A percentile compares a stretch with the other conserved stretches of the same genome.
These are phyloP conservation scores for Aspergillus kassunensis DNA, from an alignment of 495 filamentous ascomycete genomes.

Conservation along the genomic window DNA sequence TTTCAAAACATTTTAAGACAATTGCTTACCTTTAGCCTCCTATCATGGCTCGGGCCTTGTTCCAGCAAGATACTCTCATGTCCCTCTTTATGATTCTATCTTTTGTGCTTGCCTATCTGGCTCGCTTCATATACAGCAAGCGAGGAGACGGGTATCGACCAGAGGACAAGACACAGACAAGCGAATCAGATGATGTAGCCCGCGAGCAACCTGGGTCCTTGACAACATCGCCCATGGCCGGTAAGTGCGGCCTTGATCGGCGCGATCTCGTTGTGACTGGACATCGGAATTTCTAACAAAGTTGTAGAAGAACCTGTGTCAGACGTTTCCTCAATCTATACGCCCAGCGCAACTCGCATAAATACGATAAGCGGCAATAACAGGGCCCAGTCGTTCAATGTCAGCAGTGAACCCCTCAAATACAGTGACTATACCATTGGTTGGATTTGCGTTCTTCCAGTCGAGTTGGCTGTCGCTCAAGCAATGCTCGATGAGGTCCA, in stretches of 20 bases:
- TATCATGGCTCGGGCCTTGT: neutral
- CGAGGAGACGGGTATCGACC: neutral
- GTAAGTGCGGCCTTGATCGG: too few relatives aligned
- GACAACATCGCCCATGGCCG: too few relatives aligned
- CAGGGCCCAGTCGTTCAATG: neutral
- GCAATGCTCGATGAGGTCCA: slow-evolving; percentile 30
- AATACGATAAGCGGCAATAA: too few relatives aligned
- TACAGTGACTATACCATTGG: slow-evolving; percentile 25
- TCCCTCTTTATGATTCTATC: neutral
- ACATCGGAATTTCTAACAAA: neutral
- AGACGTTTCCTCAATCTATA: too few relatives aligned
- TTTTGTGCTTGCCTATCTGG: neutral
- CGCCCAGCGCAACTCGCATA: too few relatives aligned
- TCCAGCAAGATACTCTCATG: neutral
- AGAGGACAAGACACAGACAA: neutral
- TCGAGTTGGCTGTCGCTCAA: slow-evolving; percentile 30
- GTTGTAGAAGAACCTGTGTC: neutral
- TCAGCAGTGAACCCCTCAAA: neutral
- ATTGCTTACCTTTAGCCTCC: neutral
- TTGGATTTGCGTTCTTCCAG: slow-evolving; percentile 31
- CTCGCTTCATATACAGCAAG: neutral
- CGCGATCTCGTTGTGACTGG: too few relatives aligned
- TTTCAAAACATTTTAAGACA: neutral
- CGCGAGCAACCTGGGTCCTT: too few relatives aligned
- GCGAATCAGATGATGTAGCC: too few relatives aligned